Percentiles rank a stretch among this genome's conserved stretches.
phyloP scores from a whole-genome alignment of 108 stramenopile genomes.

The Skeletonema costatum region DNA sequence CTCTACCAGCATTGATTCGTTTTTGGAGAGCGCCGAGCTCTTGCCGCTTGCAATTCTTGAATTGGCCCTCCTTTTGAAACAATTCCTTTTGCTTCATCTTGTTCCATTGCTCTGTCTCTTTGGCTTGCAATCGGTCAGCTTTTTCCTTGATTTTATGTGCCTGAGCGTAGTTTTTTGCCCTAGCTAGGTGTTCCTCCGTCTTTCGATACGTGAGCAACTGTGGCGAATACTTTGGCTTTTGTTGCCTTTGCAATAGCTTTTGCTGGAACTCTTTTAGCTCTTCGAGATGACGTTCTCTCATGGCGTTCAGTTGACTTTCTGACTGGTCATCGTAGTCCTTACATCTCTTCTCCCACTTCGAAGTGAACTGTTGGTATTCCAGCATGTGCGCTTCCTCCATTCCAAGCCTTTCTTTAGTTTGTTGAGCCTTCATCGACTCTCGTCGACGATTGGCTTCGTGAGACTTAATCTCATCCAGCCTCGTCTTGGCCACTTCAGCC shows the following conservation, averaged over 20 bases:
- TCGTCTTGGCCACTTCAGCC: constrained; percentile 88
- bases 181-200: constrained; percentile 81
- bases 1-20: constrained; percentile 80
- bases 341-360: constrained; percentile 84
- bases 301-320: constrained; percentile 43
- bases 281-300: constrained; percentile 79
- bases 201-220: constrained; percentile 80
- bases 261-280: constrained; percentile 83
- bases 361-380: constrained; percentile 90
- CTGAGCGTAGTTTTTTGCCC: constrained; percentile 80
- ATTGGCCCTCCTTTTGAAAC: constrained; percentile 67
- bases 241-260: constrained; percentile 56
- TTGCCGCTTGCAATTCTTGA: constrained; percentile 65
- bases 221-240: constrained; percentile 77
- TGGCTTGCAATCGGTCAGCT: constrained; percentile 78
- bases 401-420: constrained; percentile 82
- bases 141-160: constrained; percentile 87
- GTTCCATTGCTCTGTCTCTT: constrained; percentile 82
- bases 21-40: constrained; percentile 87
- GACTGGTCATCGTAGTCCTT: constrained; percentile 78
- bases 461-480: constrained; percentile 81
- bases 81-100: constrained; percentile 75
- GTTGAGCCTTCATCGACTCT: constrained; percentile 83
- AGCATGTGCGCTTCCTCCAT: constrained; percentile 92
- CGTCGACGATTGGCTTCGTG: constrained; percentile 82